These are phyloP conservation scores for Metarhizium humberi DNA, from an alignment of 2,329 filamentous ascomycete species.

Conservation along the genomic window DNA sequence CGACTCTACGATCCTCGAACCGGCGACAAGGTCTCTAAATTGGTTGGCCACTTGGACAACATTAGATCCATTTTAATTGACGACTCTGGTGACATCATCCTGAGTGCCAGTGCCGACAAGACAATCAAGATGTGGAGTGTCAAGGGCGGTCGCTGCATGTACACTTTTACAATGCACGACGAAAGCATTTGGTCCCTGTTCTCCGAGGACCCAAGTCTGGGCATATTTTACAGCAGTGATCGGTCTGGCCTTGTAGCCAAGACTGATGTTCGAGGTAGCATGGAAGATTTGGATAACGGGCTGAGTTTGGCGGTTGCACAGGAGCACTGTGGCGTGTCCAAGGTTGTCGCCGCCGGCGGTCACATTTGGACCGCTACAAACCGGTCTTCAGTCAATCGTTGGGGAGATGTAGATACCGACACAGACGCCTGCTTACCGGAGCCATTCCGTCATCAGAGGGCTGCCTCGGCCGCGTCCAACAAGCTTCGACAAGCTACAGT, in stretches of 20 bases:
- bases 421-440: constrained; percentile 59
- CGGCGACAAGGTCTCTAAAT: constrained; percentile 87
- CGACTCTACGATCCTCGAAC: constrained; percentile 85
- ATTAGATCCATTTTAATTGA: constrained; percentile 86
- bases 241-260: constrained; percentile 91
- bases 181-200: constrained; percentile 96
- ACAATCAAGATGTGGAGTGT: constrained; percentile 98
- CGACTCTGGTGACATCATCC: constrained; percentile 77
- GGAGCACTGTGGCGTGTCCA: constrained; percentile 75
- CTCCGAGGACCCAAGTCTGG: constrained; percentile 76
- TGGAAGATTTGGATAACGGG: constrained; percentile 67
- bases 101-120: constrained; percentile 92
- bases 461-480: constrained; percentile 33
- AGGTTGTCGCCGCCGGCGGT: constrained; percentile 58
- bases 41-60: constrained; percentile 93
- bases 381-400: constrained; percentile 85
- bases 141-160: constrained; percentile 89
- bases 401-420: constrained; percentile 76
- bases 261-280: constrained; percentile 72
- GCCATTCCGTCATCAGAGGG: constrained; percentile 37
- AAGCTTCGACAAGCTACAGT: constrained; percentile 24
- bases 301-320: constrained; percentile 84
- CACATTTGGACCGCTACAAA: constrained; percentile 87
- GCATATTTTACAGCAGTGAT: constrained; percentile 91
- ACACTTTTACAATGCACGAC: constrained; percentile 98